These are phyloP conservation scores for Rhizomucor pusillus DNA, from an alignment of 371 early-diverging fungal species.

Conservation along the genomic window DNA sequence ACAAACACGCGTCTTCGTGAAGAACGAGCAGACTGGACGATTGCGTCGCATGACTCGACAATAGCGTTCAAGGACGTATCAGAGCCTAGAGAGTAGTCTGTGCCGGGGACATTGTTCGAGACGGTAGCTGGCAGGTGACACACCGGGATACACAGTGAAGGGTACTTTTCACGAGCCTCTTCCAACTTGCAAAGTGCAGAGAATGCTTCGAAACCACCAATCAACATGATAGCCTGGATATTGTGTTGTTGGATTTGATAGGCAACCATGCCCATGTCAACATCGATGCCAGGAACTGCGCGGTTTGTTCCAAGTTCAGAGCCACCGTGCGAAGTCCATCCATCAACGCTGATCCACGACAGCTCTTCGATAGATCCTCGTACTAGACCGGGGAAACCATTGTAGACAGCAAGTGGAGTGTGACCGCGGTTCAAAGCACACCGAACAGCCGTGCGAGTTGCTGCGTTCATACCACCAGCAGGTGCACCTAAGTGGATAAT, in stretches of 20 bases:
- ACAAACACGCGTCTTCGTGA: slow-evolving; percentile 94
- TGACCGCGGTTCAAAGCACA: slow-evolving; percentile 86
- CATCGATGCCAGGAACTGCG: slow-evolving; percentile 71
- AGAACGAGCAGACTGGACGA: slow-evolving; percentile 91
- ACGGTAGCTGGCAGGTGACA: slow-evolving; percentile 96
- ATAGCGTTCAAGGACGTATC: slow-evolving; percentile 99
- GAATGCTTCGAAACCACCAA: slow-evolving; percentile 97
- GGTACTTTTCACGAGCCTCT: slow-evolving; percentile 71
- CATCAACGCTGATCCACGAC: slow-evolving; percentile 84
- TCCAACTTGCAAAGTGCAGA: slow-evolving; percentile 75
- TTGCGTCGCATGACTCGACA: slow-evolving; percentile 90
- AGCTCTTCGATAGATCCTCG: slow-evolving; percentile 75
- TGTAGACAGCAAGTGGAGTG: slow-evolving; percentile 79
- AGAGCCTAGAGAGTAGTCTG: slow-evolving; percentile 94
- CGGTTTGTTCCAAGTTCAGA: slow-evolving; percentile 96
- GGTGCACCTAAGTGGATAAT: slow-evolving; percentile 96
- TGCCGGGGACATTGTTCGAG: slow-evolving; percentile 98
- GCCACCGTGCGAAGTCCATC: slow-evolving; percentile 93
- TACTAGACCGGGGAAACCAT: slow-evolving; percentile 95
- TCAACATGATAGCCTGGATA: slow-evolving; percentile 86
- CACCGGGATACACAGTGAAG: slow-evolving; percentile 92
- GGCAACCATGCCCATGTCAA: slow-evolving; percentile 83
- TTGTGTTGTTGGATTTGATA: slow-evolving; percentile 88
- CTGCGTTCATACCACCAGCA: slow-evolving; percentile 98
- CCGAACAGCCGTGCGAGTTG: slow-evolving; percentile 88